Evolutionary conservation across 768 basidiomycete genomes (phyloP), one percentile per base, ranked within the genome.

Genomic region (Royoungia palumana): DNA sequence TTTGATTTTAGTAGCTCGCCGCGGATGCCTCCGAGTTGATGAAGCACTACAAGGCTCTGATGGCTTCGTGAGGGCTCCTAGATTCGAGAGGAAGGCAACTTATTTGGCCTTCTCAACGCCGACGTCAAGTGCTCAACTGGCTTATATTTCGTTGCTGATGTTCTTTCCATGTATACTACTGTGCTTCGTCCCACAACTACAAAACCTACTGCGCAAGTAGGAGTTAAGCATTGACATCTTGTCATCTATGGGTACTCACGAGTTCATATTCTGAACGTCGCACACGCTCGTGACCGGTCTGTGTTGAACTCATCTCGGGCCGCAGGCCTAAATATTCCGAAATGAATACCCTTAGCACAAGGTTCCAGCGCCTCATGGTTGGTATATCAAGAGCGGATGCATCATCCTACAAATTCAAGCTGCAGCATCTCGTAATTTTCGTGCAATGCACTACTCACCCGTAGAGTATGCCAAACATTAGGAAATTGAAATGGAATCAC

Each of bases 401-500:
- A 67, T 97, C 89, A 66, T 99, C 96, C 94, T 96, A 47, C 6
- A 57, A 51, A 46, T 25, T 21, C 21, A 44, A 25, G 27, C 9
- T 53, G 19, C 6, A 54, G 49, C 21, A 32, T 28, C 44, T 36
- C 38, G 6, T 35, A 11, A 20, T 9, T 24, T 35, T 30, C 28
- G 19, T 34, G 30, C 19, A 40, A 44, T 37, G 24, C 10, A 34
- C 34, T 12, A 70, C 80, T 60, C 62, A 92, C 95, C 48, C 62
- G 64, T 30, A 90, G 61, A 8, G 79, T 84, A 66, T 97, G 94
- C 94, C 94, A 97, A 14, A 95, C 92, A 2, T 35, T 50, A 4
- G 96, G 96, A 67, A 98, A 99, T 3, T 89, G 93, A 40, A 81
- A 80, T 3, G 94, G 70, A 46, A 98, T 98, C 39, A 98, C 65